phyloP scores from a whole-genome alignment of 306 rosid species.

The Lathyrus tuberosus region DNA sequence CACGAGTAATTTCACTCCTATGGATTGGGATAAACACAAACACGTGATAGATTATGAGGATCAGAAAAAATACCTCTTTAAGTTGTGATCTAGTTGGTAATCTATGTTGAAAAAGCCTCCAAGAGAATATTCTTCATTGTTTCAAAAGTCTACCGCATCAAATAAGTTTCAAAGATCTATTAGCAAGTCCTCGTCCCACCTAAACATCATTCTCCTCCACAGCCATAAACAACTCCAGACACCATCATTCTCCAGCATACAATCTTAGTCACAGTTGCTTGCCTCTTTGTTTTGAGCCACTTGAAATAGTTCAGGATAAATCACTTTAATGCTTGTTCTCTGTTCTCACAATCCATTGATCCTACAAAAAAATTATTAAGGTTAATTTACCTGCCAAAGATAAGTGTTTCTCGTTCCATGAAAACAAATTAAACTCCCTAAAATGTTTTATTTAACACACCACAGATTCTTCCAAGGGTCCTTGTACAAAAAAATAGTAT shows the following conservation, averaged over 20 bases:
- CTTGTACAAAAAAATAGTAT: too few relatives aligned
- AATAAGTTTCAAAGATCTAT: not conserved
- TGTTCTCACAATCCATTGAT: too few relatives aligned
- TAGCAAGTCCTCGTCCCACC: not conserved
- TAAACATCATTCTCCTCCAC: not conserved
- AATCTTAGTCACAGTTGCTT: too few relatives aligned
- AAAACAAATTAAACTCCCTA: too few relatives aligned
- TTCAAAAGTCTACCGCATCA: not conserved
- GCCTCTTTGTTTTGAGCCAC: too few relatives aligned
- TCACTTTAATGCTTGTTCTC: too few relatives aligned
- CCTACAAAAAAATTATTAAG: not conserved
- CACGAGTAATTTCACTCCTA: not conserved
- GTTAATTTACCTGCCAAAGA: not conserved
- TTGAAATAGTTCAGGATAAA: too few relatives aligned
- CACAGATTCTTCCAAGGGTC: not conserved
- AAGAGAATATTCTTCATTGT: not conserved
- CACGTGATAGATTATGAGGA: not conserved
- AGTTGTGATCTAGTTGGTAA: not conserved
- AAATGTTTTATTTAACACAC: not conserved
- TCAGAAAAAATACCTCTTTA: not conserved
- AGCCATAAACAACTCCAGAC: not conserved
- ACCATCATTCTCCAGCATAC: too few relatives aligned
- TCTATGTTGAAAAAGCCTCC: not conserved
- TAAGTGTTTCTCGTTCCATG: not conserved
- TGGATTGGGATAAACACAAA: not conserved